phyloP scores from a whole-genome alignment of 805 yeast genomes.

The Candida loeiensis region DNA sequence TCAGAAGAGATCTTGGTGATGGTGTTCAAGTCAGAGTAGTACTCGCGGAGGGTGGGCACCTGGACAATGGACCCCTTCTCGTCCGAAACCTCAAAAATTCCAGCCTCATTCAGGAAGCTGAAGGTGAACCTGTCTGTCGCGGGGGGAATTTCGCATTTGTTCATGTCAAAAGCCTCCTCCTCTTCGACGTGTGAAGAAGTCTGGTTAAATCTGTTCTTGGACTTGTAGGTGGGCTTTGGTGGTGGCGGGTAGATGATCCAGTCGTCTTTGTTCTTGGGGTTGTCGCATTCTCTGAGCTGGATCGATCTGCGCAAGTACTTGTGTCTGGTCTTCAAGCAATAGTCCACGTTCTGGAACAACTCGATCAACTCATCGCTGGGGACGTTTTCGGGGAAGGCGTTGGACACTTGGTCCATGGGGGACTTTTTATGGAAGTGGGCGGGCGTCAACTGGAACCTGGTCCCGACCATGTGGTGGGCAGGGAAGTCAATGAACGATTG shows the following conservation, averaged over 20 bases:
- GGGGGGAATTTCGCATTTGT: slow-evolving; percentile 54
- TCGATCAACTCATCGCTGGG: slow-evolving; percentile 69
- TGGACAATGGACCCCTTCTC: slow-evolving; percentile 41
- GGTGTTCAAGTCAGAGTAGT: slow-evolving; percentile 75
- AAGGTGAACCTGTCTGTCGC: slow-evolving; percentile 39
- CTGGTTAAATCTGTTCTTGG: slow-evolving; percentile 52
- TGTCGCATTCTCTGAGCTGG: slow-evolving; percentile 64
- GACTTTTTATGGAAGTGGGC: slow-evolving; percentile 9
- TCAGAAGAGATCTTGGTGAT: slow-evolving; percentile 77
- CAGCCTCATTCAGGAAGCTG: slow-evolving; percentile 50
- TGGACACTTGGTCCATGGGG: background rate
- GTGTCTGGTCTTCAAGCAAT: slow-evolving; percentile 69
- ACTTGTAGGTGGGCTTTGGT: slow-evolving; percentile 79
- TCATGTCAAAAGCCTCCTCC: slow-evolving; percentile 57
- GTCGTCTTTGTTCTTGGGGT: slow-evolving; percentile 71
- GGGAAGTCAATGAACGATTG: slow-evolving; percentile 41
- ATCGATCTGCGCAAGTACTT: slow-evolving; percentile 68
- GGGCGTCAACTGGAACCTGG: slow-evolving; percentile 8
- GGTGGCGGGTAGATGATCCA: slow-evolving; percentile 93
- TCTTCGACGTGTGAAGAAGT: slow-evolving; percentile 31
- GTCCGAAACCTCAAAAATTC: slow-evolving; percentile 63
- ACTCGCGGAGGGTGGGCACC: slow-evolving; percentile 84
- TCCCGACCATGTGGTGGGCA: slow-evolving; percentile 8
- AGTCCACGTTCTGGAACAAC: slow-evolving; percentile 57
- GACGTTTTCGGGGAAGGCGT: slow-evolving; percentile 43